phyloP scores from a whole-genome alignment of 176 grass and related monocot species.

The Rhynchospora tenuis region DNA sequence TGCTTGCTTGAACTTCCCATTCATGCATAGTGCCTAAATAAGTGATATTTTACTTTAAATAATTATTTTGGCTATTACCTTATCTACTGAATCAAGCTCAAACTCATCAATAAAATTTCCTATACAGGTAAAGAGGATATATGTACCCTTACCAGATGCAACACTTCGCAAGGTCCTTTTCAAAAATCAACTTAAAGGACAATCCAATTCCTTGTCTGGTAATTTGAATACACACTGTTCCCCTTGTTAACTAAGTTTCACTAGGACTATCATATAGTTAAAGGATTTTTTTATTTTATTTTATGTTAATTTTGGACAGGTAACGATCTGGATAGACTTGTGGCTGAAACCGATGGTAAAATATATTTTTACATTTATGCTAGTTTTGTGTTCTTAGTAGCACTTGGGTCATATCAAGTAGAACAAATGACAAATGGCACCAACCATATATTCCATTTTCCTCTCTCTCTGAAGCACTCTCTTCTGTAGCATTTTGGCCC shows the following conservation, averaged over 20 bases:
- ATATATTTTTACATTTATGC: neutral
- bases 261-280: neutral
- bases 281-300: neutral
- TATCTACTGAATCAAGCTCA: neutral
- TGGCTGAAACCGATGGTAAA: constrained; percentile 70
- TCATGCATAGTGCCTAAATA: neutral
- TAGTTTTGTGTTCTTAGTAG: neutral
- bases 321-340: constrained; percentile 74
- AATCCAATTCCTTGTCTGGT: constrained; percentile 80
- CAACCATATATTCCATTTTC: neutral
- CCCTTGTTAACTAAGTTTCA: neutral
- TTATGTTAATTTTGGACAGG: constrained; percentile 39
- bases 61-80: neutral
- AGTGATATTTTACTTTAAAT: neutral
- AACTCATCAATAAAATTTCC: constrained; percentile 4
- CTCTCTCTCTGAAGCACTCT: neutral
- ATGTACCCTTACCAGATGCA: constrained; percentile 79
- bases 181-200: constrained; percentile 91
- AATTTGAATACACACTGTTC: constrained; percentile 22
- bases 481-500: neutral
- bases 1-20: neutral
- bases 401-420: neutral
- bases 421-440: constrained; percentile 2
- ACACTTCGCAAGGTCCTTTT: constrained; percentile 69
- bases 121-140: constrained; percentile 95